Evolutionary conservation across 768 basidiomycete species (phyloP), one percentile per base, ranked within the genome.

Genomic region (Hysterangium stoloniferum): DNA sequence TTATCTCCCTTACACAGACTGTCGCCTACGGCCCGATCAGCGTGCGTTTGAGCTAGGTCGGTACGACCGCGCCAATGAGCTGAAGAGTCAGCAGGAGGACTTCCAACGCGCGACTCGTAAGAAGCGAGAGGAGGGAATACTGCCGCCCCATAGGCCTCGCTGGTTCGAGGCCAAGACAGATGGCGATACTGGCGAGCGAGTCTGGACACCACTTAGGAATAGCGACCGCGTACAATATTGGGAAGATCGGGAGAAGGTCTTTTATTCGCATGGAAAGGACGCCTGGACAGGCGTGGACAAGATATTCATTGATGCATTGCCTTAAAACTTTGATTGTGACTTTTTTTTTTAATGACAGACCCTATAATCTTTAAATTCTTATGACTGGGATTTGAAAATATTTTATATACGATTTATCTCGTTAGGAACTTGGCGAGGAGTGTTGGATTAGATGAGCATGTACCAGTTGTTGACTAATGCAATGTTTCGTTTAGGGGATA

Each of bases 11-110:
- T 88, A 90, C 1, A 97, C 94, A 2, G 94, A 98, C 66, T 97
- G 93, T 62, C 79, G 95, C 3, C 66, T 96, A 24, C 79, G 94
- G 0, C 92, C 92, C 0, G 94, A 98, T 62, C 93, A 96, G 63
- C 76, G 94, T 24, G 92, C 94, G 22, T 97, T 98, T 64, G 94
- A 98, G 71, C 62, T 82, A 57, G 94, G 91, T 36, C 73, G 77
- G 61, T 94, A 91, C 58, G 91, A 87, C 59, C 73, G 78, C 41
- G 91, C 86, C 52, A 96, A 88, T 63, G 78, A 73, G 52, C 71
- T 87, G 61, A 97, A 91, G 71, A 69, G 73, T 34, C 69, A 68
- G 59, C 88, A 91, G 62, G 94, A 97, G 62, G 91, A 93, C 56
- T 77, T 73, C 59, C 93, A 97, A 68, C 71, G 86, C 4, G 69